Percentiles rank a stretch among this genome's conserved stretches.
Conservation (phyloP, 352 stramenopile genomes). For the Globisporangium spinosum region DNA sequence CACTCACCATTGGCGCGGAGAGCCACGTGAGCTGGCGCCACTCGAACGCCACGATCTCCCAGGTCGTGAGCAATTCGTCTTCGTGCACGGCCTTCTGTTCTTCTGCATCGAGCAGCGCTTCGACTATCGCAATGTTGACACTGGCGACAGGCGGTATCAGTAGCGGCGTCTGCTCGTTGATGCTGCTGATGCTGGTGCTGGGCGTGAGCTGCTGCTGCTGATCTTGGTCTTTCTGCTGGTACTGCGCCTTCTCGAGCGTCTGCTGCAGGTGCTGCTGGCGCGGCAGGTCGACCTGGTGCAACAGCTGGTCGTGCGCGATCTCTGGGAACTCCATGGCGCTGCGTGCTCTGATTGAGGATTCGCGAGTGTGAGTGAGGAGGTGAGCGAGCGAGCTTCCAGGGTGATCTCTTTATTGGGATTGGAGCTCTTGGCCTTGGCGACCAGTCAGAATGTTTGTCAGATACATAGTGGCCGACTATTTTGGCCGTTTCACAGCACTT, state of each 20-base stretch:
- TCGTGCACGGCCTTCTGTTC: constrained; percentile 23
- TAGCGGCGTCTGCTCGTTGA: constrained; percentile 25
- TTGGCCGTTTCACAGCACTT: background rate
- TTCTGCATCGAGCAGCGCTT: constrained; percentile 24
- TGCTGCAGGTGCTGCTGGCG: constrained; percentile 24
- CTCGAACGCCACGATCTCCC: constrained; percentile 21
- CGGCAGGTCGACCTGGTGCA: constrained; percentile 32
- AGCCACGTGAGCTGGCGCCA: constrained; percentile 19
- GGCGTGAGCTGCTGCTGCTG: constrained; percentile 4
- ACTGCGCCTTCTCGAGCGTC: constrained; percentile 19
- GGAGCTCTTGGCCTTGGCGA: background rate
- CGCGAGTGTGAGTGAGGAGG: background rate
- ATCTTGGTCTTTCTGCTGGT: background rate
- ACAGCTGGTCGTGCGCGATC: constrained; percentile 25
- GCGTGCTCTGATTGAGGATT: background rate
- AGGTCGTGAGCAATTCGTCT: constrained; percentile 20
- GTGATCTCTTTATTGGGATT: background rate
- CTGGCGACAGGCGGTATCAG: constrained; percentile 15
- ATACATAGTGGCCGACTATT: background rate
- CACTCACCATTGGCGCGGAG: constrained; percentile 19
- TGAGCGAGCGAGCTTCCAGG: background rate
- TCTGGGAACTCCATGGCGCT: constrained; percentile 27
- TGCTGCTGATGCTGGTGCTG: constrained; percentile 9
- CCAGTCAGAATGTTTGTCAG: background rate
- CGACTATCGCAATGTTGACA: constrained; percentile 19